Evolutionary conservation across 2,329 filamentous ascomycete genomes (phyloP), one percentile per base, ranked within the genome.

Genomic region (Fusarium circinatum): DNA sequence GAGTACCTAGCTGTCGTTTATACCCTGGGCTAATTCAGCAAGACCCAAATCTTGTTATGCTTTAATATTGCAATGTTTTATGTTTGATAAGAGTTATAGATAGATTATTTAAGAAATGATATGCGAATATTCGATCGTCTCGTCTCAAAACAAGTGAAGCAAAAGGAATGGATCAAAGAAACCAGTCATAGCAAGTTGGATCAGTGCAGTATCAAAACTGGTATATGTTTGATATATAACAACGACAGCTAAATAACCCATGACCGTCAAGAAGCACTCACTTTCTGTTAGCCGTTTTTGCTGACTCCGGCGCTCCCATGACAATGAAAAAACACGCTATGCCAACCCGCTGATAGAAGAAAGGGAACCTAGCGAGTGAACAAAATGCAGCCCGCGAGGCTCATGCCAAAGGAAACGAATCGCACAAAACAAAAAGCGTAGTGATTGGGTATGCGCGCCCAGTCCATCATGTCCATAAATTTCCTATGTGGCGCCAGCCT

Each of bases 31-130:
- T 52, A 42, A 26, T 66, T 67, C 48, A 56, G 42, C 17, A 48
- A 38, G 49, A 41, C 61, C 20, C 65, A 57, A 65, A 34, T 49
- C 18, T 56, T 47, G 61, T 58, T 34, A 34, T 62, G 55, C 61
- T 34, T 49, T 56, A 52, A 48, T 66, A 30, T 62, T 67, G 41
- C 34, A 24, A 28, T 52, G 44, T 49, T 47, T 44, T 65, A 32
- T 58, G n/a, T 57, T 63, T 70, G n/a, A 54, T 44, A 64, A 39
- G 44, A 59, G 26, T 51, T 62, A 65, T 70, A 71, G 66, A 67
- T 70, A 70, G 63, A 76, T 60, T 57, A 66, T 64, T 65, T 48
- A 57, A 47, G 60, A 76, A 65, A 78, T 69, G 58, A 71, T 72
- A 74, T 71, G 71, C 71, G 34, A 77, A 75, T 76, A 77, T 74